Conservation (phyloP, 2,329 filamentous ascomycete species). For the Didymella pinodella region DNA sequence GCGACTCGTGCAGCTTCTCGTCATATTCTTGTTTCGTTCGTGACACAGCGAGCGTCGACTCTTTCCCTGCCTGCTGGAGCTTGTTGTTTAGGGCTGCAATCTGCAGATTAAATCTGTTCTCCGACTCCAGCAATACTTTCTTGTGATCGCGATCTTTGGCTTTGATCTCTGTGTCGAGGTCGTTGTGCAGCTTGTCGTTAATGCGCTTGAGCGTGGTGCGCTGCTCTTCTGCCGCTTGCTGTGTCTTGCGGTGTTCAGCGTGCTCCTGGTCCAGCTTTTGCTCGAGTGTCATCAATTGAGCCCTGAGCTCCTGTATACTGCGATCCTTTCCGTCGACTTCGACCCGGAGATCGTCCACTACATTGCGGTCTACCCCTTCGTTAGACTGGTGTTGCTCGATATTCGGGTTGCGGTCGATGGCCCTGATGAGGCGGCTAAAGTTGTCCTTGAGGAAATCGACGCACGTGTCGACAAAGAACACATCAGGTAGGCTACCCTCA, state of each 20-base stretch:
- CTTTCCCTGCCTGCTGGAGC: conserved; percentile 44
- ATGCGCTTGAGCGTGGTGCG: conserved; percentile 66
- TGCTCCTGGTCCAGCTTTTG: conserved; percentile 74
- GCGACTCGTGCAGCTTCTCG: conserved; percentile 40
- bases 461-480: conserved; percentile 86
- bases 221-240: conserved; percentile 57
- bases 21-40: conserved; percentile 48
- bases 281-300: conserved; percentile 62
- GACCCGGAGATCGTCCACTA: conserved; percentile 83
- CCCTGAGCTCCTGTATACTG: conserved; percentile 64
- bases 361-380: conserved; percentile 90
- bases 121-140: conserved; percentile 50
- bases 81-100: conserved; percentile 48
- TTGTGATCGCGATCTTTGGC: conserved; percentile 54
- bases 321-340: conserved; percentile 78
- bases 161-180: conserved; percentile 72
- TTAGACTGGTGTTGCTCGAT: conserved; percentile 85
- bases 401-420: conserved; percentile 89
- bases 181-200: conserved; percentile 74
- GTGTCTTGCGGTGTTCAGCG: conserved; percentile 72
- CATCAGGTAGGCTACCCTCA: conserved; percentile 70
- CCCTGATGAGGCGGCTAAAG: conserved; percentile 82
- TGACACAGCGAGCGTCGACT: conserved; percentile 35
- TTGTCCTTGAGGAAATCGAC: conserved; percentile 97
- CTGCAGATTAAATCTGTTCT: conserved; percentile 59